phyloP scores from a whole-genome alignment of 169 alveolate genomes.

The Perkinsus olseni region DNA sequence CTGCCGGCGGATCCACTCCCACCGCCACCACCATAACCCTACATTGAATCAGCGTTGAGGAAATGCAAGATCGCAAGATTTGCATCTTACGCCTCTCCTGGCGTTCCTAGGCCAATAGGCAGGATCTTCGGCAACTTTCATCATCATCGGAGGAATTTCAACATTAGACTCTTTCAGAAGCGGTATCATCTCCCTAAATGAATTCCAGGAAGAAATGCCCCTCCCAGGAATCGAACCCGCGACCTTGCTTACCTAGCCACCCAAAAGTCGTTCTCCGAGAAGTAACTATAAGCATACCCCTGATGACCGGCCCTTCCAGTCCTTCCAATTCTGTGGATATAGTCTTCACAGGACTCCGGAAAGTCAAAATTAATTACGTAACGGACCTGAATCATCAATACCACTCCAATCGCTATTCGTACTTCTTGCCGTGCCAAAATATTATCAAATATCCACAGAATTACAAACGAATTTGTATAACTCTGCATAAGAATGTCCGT shows the following conservation, averaged over 20 bases:
- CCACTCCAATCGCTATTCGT: too few relatives aligned
- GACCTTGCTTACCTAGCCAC: not conserved
- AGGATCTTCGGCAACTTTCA: not conserved
- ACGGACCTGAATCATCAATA: not conserved
- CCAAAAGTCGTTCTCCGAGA: conserved; percentile 47
- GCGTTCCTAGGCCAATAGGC: not conserved
- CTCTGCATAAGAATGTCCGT: too few relatives aligned
- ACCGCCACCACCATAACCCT: too few relatives aligned
- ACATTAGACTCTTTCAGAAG: not conserved
- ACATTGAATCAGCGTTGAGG: too few relatives aligned
- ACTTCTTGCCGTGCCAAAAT: too few relatives aligned
- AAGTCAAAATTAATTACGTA: conserved; percentile 72
- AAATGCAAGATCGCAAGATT: too few relatives aligned
- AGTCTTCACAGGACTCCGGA: conserved; percentile 86
- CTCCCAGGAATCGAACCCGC: not conserved
- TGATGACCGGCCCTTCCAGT: conserved; percentile 83
- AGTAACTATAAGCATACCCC: conserved; percentile 77
- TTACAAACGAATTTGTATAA: too few relatives aligned
- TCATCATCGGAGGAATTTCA: not conserved
- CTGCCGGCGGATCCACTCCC: too few relatives aligned
- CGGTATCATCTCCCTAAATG: not conserved
- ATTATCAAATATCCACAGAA: too few relatives aligned
- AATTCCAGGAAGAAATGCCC: not conserved
- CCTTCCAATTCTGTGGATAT: conserved; percentile 84
- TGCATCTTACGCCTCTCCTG: not conserved